phyloP scores from a whole-genome alignment of 495 filamentous ascomycete species.

The Hypoxylon fuscum region DNA sequence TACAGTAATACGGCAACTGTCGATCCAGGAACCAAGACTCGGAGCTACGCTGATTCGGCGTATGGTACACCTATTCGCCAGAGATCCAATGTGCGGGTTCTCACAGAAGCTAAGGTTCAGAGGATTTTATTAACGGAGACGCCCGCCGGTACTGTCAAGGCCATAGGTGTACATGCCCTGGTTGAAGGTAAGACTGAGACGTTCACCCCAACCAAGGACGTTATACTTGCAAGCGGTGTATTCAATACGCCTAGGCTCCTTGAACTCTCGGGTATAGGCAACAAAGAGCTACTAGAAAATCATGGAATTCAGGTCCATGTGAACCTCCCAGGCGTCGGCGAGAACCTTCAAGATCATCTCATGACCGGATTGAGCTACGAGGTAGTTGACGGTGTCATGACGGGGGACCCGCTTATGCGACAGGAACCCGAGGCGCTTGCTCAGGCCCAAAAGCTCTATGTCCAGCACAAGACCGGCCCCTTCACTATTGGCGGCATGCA shows the following conservation, averaged over 20 bases:
- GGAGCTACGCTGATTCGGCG: slow-evolving; percentile 48
- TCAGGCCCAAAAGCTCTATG: slow-evolving; percentile 15
- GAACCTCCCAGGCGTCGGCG: slow-evolving; percentile 47
- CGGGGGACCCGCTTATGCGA: slow-evolving; percentile 24
- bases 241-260: slow-evolving; percentile 60
- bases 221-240: slow-evolving; percentile 56
- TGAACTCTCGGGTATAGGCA: slow-evolving; percentile 59
- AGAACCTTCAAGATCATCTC: slow-evolving; percentile 51
- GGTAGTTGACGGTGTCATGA: slow-evolving; percentile 16
- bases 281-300: slow-evolving; percentile 32
- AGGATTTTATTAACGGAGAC: slow-evolving; percentile 53
- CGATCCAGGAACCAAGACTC: slow-evolving; percentile 50
- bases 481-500: slow-evolving; percentile 30
- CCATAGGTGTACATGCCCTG: slow-evolving; percentile 46
- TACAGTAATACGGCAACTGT: slow-evolving; percentile 54
- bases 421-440: slow-evolving; percentile 27
- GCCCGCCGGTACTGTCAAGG: slow-evolving; percentile 41
- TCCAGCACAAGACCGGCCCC: slow-evolving; percentile 26
- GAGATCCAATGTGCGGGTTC: slow-evolving; percentile 55
- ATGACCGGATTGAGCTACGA: slow-evolving; percentile 46
- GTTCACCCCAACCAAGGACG: slow-evolving; percentile 48
- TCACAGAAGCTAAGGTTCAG: slow-evolving; percentile 55
- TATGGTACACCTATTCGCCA: slow-evolving; percentile 47
- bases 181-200: slow-evolving; percentile 39
- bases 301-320: slow-evolving; percentile 37